phyloP scores from a whole-genome alignment of 164 flowering plant species.

The Tetracentron sinense region DNA sequence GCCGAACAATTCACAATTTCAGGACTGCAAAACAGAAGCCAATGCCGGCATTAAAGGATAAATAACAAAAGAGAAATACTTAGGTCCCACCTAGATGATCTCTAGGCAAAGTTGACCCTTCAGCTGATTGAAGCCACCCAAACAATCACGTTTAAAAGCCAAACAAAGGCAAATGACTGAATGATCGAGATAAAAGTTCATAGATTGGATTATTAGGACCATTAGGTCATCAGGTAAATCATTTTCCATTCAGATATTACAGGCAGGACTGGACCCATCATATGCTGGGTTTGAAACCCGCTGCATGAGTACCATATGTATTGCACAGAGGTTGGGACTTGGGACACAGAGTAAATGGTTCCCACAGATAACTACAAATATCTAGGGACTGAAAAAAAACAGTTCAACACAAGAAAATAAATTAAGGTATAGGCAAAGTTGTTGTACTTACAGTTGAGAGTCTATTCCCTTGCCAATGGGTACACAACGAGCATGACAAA shows the following conservation, averaged over 20 bases:
- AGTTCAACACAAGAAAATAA: neutral
- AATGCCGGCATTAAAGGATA: neutral
- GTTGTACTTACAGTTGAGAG: slow-evolving; percentile 84
- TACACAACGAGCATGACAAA: slow-evolving; percentile 94
- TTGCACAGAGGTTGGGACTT: neutral
- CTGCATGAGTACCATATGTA: neutral
- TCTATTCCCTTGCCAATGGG: slow-evolving; percentile 70
- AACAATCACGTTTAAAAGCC: too few species aligned
- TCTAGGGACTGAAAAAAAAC: too few species aligned
- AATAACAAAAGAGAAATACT: neutral
- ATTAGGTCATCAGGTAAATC: too few species aligned
- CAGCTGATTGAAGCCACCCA: too few species aligned
- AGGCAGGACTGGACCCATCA: neutral
- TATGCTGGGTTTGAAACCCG: neutral
- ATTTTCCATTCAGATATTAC: neutral
- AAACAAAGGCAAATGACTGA: too few species aligned
- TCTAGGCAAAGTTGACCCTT: neutral
- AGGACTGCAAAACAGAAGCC: slow-evolving; percentile 58
- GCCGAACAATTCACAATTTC: slow-evolving; percentile 85
- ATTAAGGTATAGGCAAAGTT: neutral
- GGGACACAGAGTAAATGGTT: too few species aligned
- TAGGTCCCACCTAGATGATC: neutral
- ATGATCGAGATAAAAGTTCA: too few species aligned
- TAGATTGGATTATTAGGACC: neutral
- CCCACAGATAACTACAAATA: too few species aligned